Evolutionary conservation across 495 filamentous ascomycete species (phyloP).

Genomic region (Penicillium taxi): DNA sequence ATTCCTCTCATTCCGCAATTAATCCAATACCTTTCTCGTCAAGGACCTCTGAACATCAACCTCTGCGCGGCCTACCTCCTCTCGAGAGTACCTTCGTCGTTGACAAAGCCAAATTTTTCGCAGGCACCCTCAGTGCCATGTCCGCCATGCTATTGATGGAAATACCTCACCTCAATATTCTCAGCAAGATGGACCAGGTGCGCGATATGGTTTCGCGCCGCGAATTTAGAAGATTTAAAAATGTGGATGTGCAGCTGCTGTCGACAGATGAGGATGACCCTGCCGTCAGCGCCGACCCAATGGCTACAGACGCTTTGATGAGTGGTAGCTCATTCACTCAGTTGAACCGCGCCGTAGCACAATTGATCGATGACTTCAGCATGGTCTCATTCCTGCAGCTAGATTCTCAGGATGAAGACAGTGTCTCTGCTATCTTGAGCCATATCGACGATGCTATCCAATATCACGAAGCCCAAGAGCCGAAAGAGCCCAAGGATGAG

Average conservation of each 20-base stretch:
- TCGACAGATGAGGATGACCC: slow-evolving; percentile 49
- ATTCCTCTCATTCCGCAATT: slow-evolving; percentile 86
- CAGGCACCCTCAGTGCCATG: slow-evolving; percentile 92
- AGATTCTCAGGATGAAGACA: slow-evolving; percentile 88
- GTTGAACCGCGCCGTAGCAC: slow-evolving; percentile 77
- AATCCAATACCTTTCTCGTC: slow-evolving; percentile 67
- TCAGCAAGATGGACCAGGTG: slow-evolving; percentile 95
- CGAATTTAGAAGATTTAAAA: slow-evolving; percentile 79
- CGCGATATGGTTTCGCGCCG: slow-evolving; percentile 72
- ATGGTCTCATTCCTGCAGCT: slow-evolving; percentile 93
- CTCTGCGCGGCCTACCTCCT: slow-evolving; percentile 92
- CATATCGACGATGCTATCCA: slow-evolving; percentile 97
- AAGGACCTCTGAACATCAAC: slow-evolving; percentile 76
- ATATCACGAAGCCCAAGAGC: slow-evolving; percentile 93
- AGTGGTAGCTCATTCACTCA: slow-evolving; percentile 66
- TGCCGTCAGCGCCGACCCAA: slow-evolving; percentile 40
- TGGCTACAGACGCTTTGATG: slow-evolving; percentile 59
- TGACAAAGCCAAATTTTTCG: slow-evolving; percentile 94
- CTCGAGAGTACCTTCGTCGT: slow-evolving; percentile 92
- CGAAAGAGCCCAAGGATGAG: slow-evolving; percentile 73
- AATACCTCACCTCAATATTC: slow-evolving; percentile 86
- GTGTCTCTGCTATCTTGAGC: slow-evolving; percentile 81
- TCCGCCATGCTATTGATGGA: slow-evolving; percentile 98
- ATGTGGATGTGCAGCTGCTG: slow-evolving; percentile 69
- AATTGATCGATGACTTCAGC: slow-evolving; percentile 90